Evolutionary conservation across 2,329 filamentous ascomycete species (phyloP).

Genomic region (Aureobasidium zeae): DNA sequence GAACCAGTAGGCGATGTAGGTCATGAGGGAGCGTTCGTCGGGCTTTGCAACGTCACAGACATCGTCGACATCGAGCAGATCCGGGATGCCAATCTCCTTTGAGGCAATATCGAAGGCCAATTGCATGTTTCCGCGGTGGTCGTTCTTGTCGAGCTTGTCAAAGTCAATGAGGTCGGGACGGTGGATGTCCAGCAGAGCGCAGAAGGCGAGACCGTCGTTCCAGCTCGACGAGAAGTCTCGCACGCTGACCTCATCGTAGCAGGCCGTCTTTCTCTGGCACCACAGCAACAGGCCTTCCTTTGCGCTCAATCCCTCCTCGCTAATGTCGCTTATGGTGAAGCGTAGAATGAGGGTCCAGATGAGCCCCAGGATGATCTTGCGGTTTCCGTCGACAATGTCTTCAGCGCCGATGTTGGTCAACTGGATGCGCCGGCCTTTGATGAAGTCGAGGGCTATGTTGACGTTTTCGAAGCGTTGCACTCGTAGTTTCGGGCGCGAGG

Average conservation of each 20-base stretch:
- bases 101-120: constrained; percentile 92
- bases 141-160: constrained; percentile 83
- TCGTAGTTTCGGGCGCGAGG: constrained; percentile 87
- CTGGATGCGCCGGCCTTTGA: constrained; percentile 82
- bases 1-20: constrained; percentile 99
- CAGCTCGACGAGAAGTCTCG: constrained; percentile 91
- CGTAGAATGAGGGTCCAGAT: constrained; percentile 98
- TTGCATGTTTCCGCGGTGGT: constrained; percentile 96
- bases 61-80: constrained; percentile 92
- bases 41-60: constrained; percentile 94
- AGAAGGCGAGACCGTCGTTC: constrained; percentile 96
- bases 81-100: constrained; percentile 93
- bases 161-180: constrained; percentile 95
- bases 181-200: constrained; percentile 91
- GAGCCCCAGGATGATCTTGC: constrained; percentile 91
- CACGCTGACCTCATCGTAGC: constrained; percentile 94
- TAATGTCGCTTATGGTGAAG: constrained; percentile 98
- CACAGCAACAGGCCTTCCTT: constrained; percentile 91
- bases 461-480: constrained; percentile 98
- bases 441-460: constrained; percentile 88
- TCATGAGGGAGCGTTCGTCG: constrained; percentile 95
- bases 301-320: constrained; percentile 92
- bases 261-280: constrained; percentile 98
- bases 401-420: constrained; percentile 98
- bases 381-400: constrained; percentile 95